A percentile compares a stretch with the other conserved stretches of the same genome.
Evolutionary conservation across 208 protist species (phyloP).

Genomic region (Trypanosoma cruzi): DNA sequence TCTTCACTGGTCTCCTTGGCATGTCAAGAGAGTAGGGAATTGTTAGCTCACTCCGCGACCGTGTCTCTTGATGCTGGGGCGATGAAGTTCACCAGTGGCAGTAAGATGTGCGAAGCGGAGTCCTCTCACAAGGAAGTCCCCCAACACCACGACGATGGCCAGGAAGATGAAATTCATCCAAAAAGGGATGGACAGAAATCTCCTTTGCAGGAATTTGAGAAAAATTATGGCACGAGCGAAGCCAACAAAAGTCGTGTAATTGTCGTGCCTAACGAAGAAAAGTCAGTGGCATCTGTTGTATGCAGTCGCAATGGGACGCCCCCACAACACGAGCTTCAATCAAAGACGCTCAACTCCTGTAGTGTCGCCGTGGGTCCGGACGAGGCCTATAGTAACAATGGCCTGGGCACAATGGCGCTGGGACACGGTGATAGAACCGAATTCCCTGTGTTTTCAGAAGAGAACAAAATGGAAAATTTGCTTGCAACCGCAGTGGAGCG

Average conservation of each 20-base stretch:
- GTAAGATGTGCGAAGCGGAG: background rate
- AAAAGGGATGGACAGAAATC: background rate
- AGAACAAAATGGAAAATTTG: slow-evolving; percentile 16
- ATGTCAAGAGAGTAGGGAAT: background rate
- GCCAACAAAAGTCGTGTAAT: background rate
- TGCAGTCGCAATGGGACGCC: background rate
- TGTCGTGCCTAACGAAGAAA: background rate
- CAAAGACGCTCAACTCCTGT: background rate
- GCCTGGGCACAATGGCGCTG: background rate
- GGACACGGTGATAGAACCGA: background rate
- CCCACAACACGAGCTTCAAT: background rate
- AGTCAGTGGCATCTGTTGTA: background rate
- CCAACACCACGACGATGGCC: background rate
- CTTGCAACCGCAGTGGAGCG: slow-evolving; percentile 26
- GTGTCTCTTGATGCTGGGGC: background rate
- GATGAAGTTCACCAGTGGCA: background rate
- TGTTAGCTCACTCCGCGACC: background rate
- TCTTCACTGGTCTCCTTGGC: background rate
- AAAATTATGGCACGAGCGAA: background rate
- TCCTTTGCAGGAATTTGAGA: background rate
- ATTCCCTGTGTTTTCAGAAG: slow-evolving; percentile 11
- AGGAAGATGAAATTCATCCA: background rate
- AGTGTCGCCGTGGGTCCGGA: slow-evolving; percentile 5
- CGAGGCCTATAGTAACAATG: background rate
- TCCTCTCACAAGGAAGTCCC: background rate